Evolutionary conservation across 2,329 filamentous ascomycete species (phyloP).

Genomic region (Colletotrichum falcatum): DNA sequence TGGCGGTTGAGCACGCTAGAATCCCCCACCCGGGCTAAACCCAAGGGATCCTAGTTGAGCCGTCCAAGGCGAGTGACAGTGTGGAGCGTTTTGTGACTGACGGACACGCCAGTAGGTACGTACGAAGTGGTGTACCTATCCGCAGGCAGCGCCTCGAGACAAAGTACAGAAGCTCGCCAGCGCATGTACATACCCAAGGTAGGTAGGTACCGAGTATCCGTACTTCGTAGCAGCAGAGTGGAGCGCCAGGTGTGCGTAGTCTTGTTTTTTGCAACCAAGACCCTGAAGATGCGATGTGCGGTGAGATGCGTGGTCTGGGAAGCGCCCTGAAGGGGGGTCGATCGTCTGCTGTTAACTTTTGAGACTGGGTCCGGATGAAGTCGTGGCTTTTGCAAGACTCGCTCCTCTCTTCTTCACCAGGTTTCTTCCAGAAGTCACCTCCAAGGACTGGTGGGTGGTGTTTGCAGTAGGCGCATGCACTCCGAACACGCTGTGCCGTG

Average conservation of each 20-base stretch:
- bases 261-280: conserved; percentile 31
- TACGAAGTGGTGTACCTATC: too few species aligned
- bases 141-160: conserved; percentile 33
- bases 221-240: conserved; percentile 38
- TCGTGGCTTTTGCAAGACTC: conserved; percentile 23
- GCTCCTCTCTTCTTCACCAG: conserved; percentile 33
- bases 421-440: conserved; percentile 16
- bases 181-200: too few species aligned
- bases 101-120: conserved; percentile 33
- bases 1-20: conserved; percentile 36
- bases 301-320: conserved; percentile 34
- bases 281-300: conserved; percentile 39
- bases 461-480: conserved; percentile 37
- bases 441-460: conserved; percentile 25
- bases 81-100: conserved; percentile 38
- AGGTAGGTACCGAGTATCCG: too few species aligned
- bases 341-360: conserved; percentile 24
- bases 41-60: conserved; percentile 37
- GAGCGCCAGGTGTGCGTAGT: conserved; percentile 29
- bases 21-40: conserved; percentile 36
- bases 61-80: conserved; percentile 32
- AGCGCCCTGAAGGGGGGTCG: conserved; percentile 27
- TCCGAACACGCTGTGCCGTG: conserved; percentile 33
- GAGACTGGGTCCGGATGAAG: conserved; percentile 28
- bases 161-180: conserved; percentile 38